A percentile compares a stretch with the other conserved stretches of the same genome.
Conservation (phyloP, 106 monocot genomes). For the Dendrobium officinale region DNA sequence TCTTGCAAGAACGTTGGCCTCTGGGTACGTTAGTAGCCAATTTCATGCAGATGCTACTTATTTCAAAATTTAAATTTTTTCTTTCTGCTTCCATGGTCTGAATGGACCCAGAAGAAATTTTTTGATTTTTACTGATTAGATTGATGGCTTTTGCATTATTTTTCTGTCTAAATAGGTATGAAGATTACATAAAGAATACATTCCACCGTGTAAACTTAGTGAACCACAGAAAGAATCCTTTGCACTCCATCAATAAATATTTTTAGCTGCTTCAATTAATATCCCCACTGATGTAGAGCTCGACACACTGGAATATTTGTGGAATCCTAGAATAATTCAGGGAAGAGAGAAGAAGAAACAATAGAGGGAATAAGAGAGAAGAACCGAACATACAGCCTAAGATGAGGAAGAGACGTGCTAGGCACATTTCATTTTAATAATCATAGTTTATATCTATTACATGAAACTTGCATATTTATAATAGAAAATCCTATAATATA, state of each 20-base stretch:
- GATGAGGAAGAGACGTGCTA: too few species aligned
- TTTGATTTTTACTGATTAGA: background rate
- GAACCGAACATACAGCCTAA: too few species aligned
- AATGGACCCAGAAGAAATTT: background rate
- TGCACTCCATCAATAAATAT: background rate
- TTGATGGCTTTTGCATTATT: background rate
- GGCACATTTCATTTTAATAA: too few species aligned
- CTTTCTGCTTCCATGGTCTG: background rate
- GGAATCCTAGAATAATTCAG: too few species aligned
- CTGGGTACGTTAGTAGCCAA: constrained; percentile 53
- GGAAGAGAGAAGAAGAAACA: too few species aligned
- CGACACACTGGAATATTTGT: too few species aligned
- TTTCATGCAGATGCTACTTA: background rate
- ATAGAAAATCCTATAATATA: too few species aligned
- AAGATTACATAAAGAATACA: background rate
- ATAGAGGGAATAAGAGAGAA: too few species aligned
- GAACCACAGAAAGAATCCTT: background rate
- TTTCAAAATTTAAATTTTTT: background rate
- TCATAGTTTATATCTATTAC: too few species aligned
- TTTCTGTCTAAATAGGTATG: background rate
- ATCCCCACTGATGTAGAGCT: too few species aligned
- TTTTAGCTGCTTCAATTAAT: background rate
- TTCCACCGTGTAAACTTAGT: background rate
- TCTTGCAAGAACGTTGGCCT: constrained; percentile 72
- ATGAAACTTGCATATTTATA: too few species aligned